These are phyloP conservation scores for Taxillus chinensis DNA, from an alignment of 164 flowering plant genomes.

Conservation along the genomic window DNA sequence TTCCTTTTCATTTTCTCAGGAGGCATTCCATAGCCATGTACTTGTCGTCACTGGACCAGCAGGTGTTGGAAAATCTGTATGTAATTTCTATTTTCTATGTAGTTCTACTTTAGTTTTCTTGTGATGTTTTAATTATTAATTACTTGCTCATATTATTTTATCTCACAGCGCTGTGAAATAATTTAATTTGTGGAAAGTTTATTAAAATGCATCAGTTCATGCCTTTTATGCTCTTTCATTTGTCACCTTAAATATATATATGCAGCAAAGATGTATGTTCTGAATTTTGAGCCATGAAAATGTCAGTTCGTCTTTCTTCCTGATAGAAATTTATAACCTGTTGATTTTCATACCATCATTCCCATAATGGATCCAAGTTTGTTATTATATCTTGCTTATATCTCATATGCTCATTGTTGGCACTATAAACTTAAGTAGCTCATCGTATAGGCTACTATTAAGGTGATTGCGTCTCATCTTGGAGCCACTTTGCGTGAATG, in stretches of 20 bases:
- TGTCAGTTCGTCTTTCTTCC: no score
- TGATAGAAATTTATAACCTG: no score
- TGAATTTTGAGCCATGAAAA: no score
- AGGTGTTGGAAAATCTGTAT: slow-evolving; percentile 95
- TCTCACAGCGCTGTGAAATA: not conserved
- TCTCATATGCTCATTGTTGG: no score
- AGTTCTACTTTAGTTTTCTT: not conserved
- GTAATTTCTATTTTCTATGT: slow-evolving; percentile 12
- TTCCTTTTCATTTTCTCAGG: slow-evolving; percentile 26
- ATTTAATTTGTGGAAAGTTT: no score
- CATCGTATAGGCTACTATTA: slow-evolving; percentile 60
- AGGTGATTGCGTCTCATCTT: slow-evolving; percentile 62
- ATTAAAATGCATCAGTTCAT: no score
- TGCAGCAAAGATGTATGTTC: no score
- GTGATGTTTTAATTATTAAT: not conserved
- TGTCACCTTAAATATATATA: no score
- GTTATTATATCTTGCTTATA: no score
- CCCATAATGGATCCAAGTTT: no score
- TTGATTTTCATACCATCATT: no score
- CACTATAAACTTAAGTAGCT: not conserved
- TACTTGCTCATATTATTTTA: not conserved
- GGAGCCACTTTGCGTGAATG: slow-evolving; percentile 80
- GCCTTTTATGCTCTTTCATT: no score
- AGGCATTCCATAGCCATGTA: slow-evolving; percentile 24
- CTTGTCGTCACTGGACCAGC: slow-evolving; percentile 78